Base-by-base conservation (phyloP, 2,329 filamentous ascomycete species). In the Pestalotiopsis sp. region DNA sequence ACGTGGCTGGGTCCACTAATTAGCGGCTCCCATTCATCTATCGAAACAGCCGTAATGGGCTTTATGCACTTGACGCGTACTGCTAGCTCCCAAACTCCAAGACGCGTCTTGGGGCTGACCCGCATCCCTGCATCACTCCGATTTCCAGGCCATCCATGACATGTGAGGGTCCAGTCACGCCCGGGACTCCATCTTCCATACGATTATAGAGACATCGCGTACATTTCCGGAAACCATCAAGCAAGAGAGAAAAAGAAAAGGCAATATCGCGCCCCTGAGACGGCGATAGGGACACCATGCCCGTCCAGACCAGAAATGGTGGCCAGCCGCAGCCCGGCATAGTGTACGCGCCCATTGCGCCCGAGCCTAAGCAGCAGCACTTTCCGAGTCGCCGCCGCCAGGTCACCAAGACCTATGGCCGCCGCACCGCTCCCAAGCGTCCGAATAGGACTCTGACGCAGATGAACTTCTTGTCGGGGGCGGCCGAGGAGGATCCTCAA, bases 401-500 rank as follows among this genome's bases (percentile, higher is more conserved):
- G 17, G 57, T 59, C 17, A 62, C n/a, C 13, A 68, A 65, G 59
- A 68, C 66, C 1, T 68, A 68, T 57, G 66, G 66, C 3, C 60
- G 61, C 14, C 36, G 49, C 38, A n/a, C 61, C n/a, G 17, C 27
- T 49, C 45, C 41, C 61, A 65, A 57, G 45, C 31, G 61, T 27
- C 31, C 56, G 45, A 27, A 68, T 36, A 31, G 65, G 49, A 68
- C 66, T 9, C 25, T 68, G 45, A 68, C 66, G 5, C 66, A 68
- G 31, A 68, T 68, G 66, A 38, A 60, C 13, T 68, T 68, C 52
- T 60, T 65, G 2, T 49, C 61, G 14, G 38, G 20, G 7, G n/a
- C 61, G 4, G 41, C 64, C 20, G 12, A 57, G n/a, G 66, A 70
- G 31, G 64, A 74, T 2, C 68, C 70, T 14, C 40, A 65, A 23